phyloP scores from a whole-genome alignment of 495 filamentous ascomycete species.

The Penicillium alfredii region DNA sequence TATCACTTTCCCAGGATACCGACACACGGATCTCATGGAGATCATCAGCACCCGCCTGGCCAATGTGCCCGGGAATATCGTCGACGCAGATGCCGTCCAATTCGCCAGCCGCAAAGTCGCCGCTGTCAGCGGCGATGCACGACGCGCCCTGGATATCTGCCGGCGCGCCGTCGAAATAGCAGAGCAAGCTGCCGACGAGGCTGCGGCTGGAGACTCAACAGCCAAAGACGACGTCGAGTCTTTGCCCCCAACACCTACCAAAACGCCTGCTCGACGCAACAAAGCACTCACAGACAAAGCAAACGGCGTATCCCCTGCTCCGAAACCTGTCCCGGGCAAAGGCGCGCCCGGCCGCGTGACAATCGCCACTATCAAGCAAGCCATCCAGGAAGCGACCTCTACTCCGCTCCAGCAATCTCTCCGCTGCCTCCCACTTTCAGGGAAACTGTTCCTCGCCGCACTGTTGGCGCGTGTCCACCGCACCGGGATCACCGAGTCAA shows the following conservation, averaged over 20 bases:
- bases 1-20: conserved; percentile 97
- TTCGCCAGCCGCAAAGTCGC: conserved; percentile 96
- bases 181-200: conserved; percentile 57
- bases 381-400: conserved; percentile 90
- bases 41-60: conserved; percentile 88
- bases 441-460: conserved; percentile 80
- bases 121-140: conserved; percentile 89
- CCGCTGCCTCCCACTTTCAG: conserved; percentile 68
- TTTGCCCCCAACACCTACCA: conserved; percentile 42
- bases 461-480: conserved; percentile 70
- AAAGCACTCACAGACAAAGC: conserved; percentile 17
- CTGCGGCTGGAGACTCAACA: conserved; percentile 18
- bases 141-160: conserved; percentile 92
- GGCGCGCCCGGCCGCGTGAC: conserved; percentile 60
- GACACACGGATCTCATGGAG: conserved; percentile 94
- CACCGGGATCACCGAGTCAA: conserved; percentile 79
- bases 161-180: conserved; percentile 92
- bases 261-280: conserved; percentile 33
- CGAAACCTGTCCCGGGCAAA: conserved; percentile 18
- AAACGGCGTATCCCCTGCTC: conserved; percentile 3
- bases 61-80: conserved; percentile 81
- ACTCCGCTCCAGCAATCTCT: conserved; percentile 87
- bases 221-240: conserved; percentile 30
- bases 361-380: conserved; percentile 85
- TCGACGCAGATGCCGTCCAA: conserved; percentile 89